Percentiles rank a stretch among this genome's conserved stretches.
Evolutionary conservation across 331 rosid genomes (phyloP).

Genomic region (Erythrophleum ivorense): DNA sequence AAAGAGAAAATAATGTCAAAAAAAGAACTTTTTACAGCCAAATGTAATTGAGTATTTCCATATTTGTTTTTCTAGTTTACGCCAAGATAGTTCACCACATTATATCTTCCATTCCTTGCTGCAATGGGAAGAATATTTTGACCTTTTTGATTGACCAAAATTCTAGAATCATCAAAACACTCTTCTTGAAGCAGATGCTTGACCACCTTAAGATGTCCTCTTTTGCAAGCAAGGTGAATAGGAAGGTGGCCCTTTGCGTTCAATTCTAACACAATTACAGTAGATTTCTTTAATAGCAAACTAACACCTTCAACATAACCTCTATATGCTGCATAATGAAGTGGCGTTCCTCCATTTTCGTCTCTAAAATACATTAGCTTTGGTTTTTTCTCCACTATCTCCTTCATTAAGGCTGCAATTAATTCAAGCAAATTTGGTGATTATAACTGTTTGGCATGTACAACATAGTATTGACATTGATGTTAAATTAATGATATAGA

Average conservation of each 20-base stretch:
- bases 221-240: constrained; percentile 19
- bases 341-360: background rate
- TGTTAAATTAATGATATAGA: too few relatives aligned
- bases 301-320: background rate
- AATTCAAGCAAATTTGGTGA: too few relatives aligned
- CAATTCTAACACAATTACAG: background rate
- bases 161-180: background rate
- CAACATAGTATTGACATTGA: too few relatives aligned
- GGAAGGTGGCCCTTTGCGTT: background rate
- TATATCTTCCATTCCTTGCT: background rate
- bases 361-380: background rate
- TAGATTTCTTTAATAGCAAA: background rate
- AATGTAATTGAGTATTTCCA: constrained; percentile 9
- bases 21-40: background rate
- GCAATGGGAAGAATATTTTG: constrained; percentile 41
- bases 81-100: background rate
- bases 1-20: background rate
- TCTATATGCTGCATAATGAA: background rate
- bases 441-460: too few relatives aligned
- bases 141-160: background rate
- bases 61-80: background rate
- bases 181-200: too few relatives aligned
- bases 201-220: background rate
- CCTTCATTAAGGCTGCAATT: background rate
- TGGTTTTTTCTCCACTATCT: background rate